Percentiles rank a stretch among this genome's conserved stretches.
phyloP scores from a whole-genome alignment of 2,329 filamentous ascomycete species.

The Hymenoscyphus fructigenus region DNA sequence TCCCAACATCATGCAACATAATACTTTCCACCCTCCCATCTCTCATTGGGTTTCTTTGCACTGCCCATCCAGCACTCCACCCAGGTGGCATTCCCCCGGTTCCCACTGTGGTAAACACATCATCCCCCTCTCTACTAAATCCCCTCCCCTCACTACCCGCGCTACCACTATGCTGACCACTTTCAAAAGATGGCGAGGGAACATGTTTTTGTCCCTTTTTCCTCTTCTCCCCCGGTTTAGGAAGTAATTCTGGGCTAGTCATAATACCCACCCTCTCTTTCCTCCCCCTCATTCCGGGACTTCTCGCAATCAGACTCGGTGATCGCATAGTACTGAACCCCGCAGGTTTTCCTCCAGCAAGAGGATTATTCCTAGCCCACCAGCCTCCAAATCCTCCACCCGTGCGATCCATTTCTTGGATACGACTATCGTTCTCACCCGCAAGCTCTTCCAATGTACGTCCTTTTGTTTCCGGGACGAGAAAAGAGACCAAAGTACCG shows the following conservation, averaged over 20 bases:
- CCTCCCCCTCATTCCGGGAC: constrained; percentile 24
- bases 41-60: constrained; percentile 22
- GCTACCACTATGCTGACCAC: constrained; percentile 16
- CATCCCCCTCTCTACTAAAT: constrained; percentile 11
- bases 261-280: constrained; percentile 31
- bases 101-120: constrained; percentile 16
- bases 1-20: constrained; percentile 33
- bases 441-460: constrained; percentile 70
- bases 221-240: constrained; percentile 13
- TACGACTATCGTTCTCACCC: constrained; percentile 47
- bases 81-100: constrained; percentile 23
- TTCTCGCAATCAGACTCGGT: constrained; percentile 20
- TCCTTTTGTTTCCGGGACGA: constrained; percentile 78
- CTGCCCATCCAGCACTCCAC: constrained; percentile 33
- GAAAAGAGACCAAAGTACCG: constrained; percentile 64
- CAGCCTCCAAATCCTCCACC: constrained; percentile 10
- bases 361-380: constrained; percentile 20
- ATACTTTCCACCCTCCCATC: constrained; percentile 29
- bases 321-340: constrained; percentile 22
- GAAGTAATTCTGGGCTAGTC: constrained; percentile 24
- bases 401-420: neutral
- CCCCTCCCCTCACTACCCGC: constrained; percentile 18
- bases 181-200: neutral
- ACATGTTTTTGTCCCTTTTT: constrained; percentile 14
- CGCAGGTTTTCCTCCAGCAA: constrained; percentile 28